phyloP scores from a whole-genome alignment of 1,139 yeast species.

The Pichia sp. region DNA sequence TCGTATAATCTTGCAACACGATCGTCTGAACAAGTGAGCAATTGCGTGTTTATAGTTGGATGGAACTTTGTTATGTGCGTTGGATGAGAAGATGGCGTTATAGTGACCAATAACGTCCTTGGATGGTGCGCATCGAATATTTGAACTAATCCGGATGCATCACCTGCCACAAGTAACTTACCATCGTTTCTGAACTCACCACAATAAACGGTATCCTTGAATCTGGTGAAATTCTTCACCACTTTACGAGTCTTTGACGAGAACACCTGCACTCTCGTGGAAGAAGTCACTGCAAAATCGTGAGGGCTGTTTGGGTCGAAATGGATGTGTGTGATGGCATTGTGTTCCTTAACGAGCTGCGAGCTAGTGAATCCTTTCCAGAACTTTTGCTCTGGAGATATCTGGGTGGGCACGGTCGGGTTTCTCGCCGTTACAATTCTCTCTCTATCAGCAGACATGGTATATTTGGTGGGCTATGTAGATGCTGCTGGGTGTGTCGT shows the following conservation, averaged over 20 bases:
- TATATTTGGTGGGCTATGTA: too few relatives aligned
- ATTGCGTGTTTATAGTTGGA: slow-evolving; percentile 60
- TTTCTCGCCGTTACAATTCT: slow-evolving; percentile 64
- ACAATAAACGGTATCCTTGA: slow-evolving; percentile 83
- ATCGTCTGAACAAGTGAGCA: slow-evolving; percentile 90
- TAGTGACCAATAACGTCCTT: slow-evolving; percentile 68
- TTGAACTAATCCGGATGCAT: slow-evolving; percentile 81
- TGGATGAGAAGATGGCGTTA: slow-evolving; percentile 78
- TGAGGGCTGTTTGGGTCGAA: slow-evolving; percentile 84
- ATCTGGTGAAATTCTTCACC: slow-evolving; percentile 78
- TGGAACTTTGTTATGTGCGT: slow-evolving; percentile 92
- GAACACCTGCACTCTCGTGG: slow-evolving; percentile 86
- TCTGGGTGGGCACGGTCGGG: slow-evolving; percentile 74
- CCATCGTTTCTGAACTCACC: slow-evolving; percentile 85
- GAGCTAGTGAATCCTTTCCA: slow-evolving; percentile 87
- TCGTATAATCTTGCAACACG: slow-evolving; percentile 82
- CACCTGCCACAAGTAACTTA: slow-evolving; percentile 76
- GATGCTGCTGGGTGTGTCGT: too few relatives aligned
- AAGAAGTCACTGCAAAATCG: slow-evolving; percentile 90
- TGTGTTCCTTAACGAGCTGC: slow-evolving; percentile 87
- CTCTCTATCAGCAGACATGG: slow-evolving; percentile 74
- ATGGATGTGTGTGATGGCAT: slow-evolving; percentile 79
- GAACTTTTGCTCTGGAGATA: slow-evolving; percentile 90
- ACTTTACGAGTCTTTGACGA: slow-evolving; percentile 92
- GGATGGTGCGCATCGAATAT: slow-evolving; percentile 72